Conservation (phyloP, 805 yeast genomes). For the Saccharomycopsis synnaedendra region DNA sequence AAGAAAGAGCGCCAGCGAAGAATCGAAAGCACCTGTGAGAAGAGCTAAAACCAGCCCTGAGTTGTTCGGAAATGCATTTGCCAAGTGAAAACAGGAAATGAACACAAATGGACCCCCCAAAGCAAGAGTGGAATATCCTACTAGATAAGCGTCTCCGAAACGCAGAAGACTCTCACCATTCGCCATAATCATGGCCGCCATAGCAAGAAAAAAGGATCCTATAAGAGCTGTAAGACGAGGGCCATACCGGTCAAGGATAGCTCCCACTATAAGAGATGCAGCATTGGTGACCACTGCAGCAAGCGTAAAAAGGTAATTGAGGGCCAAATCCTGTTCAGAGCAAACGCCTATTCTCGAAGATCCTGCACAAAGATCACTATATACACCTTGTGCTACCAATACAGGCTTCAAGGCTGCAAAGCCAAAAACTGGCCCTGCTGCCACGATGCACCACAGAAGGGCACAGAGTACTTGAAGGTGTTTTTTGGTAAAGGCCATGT, state of each 20-base stretch:
- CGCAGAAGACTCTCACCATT: conserved; percentile 24
- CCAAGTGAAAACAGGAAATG: conserved; percentile 81
- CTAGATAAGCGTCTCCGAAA: conserved; percentile 50
- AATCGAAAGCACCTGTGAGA: conserved; percentile 88
- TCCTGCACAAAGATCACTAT: conserved; percentile 44
- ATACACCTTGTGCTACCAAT: conserved; percentile 66
- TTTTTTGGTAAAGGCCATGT: not conserved
- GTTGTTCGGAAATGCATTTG: conserved; percentile 73
- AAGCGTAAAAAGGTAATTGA: conserved; percentile 72
- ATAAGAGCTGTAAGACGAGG: conserved; percentile 69
- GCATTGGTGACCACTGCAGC: conserved; percentile 84
- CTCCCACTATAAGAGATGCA: conserved; percentile 74
- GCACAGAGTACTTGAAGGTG: conserved; percentile 57
- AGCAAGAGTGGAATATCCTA: conserved; percentile 69
- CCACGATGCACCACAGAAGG: conserved; percentile 73
- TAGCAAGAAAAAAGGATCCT: conserved; percentile 50
- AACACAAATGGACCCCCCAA: conserved; percentile 92
- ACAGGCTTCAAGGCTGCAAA: conserved; percentile 91
- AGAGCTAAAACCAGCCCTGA: conserved; percentile 76
- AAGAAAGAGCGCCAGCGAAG: conserved; percentile 82
- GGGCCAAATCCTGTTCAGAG: conserved; percentile 66
- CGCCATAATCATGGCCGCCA: conserved; percentile 42
- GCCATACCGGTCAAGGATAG: conserved; percentile 66
- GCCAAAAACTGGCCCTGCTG: conserved; percentile 93
- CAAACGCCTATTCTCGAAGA: conserved; percentile 33